phyloP scores from a whole-genome alignment of 192 early-diverging fungal species.

The Entomortierella lignicola region DNA sequence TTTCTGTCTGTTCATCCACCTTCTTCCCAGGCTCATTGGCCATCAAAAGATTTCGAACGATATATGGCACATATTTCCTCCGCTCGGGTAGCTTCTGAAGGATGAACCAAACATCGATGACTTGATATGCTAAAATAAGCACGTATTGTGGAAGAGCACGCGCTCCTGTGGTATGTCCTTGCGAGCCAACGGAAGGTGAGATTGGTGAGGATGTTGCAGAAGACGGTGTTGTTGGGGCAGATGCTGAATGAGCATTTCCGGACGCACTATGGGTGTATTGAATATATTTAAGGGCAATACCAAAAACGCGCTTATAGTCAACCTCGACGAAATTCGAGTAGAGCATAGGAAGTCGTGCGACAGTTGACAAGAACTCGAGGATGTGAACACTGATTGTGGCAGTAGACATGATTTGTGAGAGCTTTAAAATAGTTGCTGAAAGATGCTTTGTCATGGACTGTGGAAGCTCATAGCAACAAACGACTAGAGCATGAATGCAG shows the following conservation, averaged over 20 bases:
- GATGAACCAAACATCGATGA: constrained; percentile 91
- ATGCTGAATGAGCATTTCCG: constrained; percentile 15
- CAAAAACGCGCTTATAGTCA: constrained; percentile 91
- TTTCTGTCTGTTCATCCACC: constrained; percentile 89
- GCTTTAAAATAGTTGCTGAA: constrained; percentile 72
- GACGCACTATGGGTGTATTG: constrained; percentile 61
- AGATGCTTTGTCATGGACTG: constrained; percentile 79
- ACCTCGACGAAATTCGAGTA: constrained; percentile 82
- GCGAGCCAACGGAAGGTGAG: not conserved
- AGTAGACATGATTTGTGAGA: constrained; percentile 88
- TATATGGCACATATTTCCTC: constrained; percentile 81
- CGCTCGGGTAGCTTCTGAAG: constrained; percentile 80
- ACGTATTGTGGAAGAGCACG: constrained; percentile 82
- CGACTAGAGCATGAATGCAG: constrained; percentile 84
- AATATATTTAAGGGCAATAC: constrained; percentile 91
- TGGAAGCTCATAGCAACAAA: constrained; percentile 87
- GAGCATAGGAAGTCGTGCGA: constrained; percentile 83
- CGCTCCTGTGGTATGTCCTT: constrained; percentile 19
- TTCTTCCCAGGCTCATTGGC: constrained; percentile 65
- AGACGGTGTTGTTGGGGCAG: constrained; percentile 19
- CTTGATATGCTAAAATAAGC: constrained; percentile 92
- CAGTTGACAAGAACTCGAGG: constrained; percentile 90
- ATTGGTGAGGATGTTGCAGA: constrained; percentile 33
- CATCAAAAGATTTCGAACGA: constrained; percentile 79
- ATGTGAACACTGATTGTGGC: constrained; percentile 83